Conservation (phyloP, 192 early-diverging fungal species). For the Backusella parvicylindrica region DNA sequence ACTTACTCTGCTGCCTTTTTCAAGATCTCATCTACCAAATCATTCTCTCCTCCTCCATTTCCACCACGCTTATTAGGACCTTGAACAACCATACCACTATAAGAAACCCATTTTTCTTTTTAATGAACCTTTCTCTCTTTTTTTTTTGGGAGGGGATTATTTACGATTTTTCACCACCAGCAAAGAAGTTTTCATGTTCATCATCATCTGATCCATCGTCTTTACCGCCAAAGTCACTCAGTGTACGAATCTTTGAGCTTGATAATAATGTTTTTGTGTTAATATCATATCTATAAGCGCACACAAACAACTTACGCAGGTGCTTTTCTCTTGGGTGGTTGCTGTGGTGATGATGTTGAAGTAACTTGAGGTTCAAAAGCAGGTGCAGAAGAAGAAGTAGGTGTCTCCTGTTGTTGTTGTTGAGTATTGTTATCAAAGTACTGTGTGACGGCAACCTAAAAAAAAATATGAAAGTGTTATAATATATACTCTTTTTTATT, state of each 20-base stretch:
- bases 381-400: neutral
- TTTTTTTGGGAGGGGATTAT: slow-evolving; percentile 32
- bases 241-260: slow-evolving; percentile 40
- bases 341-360: neutral
- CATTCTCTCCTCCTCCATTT: slow-evolving; percentile 38
- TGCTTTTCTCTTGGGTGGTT: neutral
- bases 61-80: slow-evolving; percentile 35
- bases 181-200: slow-evolving; percentile 73
- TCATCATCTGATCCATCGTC: slow-evolving; percentile 45
- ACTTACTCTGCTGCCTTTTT: slow-evolving; percentile 70
- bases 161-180: slow-evolving; percentile 95
- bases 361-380: neutral
- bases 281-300: no score
- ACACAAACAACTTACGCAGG: neutral
- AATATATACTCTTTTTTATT: neutral
- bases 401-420: slow-evolving; percentile 32
- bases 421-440: slow-evolving; percentile 33
- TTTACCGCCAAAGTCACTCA: slow-evolving; percentile 38
- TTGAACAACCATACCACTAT: slow-evolving; percentile 49
- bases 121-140: neutral
- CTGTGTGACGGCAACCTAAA: slow-evolving; percentile 3
- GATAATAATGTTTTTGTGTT: no score
- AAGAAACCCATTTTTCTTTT: neutral
- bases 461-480: neutral
- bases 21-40: slow-evolving; percentile 74